Percentiles rank a stretch among this genome's conserved stretches.
Conservation (phyloP, 441 rosid species). For the Brassica hybrid region DNA sequence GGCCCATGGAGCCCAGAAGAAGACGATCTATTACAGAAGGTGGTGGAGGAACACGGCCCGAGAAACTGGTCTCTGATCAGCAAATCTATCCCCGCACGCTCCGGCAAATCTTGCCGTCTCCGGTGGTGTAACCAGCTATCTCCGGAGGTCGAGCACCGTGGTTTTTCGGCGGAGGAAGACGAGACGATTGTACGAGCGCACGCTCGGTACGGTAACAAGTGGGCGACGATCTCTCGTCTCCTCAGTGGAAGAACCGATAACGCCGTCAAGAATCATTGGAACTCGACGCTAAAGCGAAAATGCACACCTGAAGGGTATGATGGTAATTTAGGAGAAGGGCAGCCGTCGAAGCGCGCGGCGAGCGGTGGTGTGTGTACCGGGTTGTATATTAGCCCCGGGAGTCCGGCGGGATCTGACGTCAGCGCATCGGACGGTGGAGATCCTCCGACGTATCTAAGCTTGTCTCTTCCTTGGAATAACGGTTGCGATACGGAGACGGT, state of each 20-base stretch:
- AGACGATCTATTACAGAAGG: too few species aligned
- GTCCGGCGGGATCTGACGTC: slow-evolving; percentile 62
- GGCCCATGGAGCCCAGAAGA: too few species aligned
- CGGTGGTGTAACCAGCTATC: too few species aligned
- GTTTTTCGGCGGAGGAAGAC: slow-evolving; percentile 51
- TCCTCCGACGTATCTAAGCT: slow-evolving; percentile 60
- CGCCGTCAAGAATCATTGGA: slow-evolving; percentile 42
- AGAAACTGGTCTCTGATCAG: too few species aligned
- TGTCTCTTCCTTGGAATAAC: slow-evolving; percentile 52
- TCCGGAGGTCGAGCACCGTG: too few species aligned
- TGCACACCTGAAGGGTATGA: slow-evolving; percentile 41
- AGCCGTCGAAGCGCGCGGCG: slow-evolving; percentile 50
- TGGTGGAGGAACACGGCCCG: too few species aligned
- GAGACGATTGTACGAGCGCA: slow-evolving; percentile 60
- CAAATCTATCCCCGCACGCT: too few species aligned
- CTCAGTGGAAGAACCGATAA: slow-evolving; percentile 71
- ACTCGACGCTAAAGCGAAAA: too few species aligned
- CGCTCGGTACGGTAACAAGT: slow-evolving; percentile 66
- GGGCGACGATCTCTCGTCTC: slow-evolving; percentile 73
- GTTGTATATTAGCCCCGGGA: slow-evolving; percentile 53
- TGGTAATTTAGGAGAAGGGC: slow-evolving; percentile 23
- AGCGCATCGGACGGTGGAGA: slow-evolving; percentile 54
- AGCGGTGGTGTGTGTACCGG: slow-evolving; percentile 52
- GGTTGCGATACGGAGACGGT: slow-evolving; percentile 25
- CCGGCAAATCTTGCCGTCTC: too few species aligned